Evolutionary conservation across 371 early-diverging fungal genomes (phyloP).

Genomic region (Actinomucor elegans): DNA sequence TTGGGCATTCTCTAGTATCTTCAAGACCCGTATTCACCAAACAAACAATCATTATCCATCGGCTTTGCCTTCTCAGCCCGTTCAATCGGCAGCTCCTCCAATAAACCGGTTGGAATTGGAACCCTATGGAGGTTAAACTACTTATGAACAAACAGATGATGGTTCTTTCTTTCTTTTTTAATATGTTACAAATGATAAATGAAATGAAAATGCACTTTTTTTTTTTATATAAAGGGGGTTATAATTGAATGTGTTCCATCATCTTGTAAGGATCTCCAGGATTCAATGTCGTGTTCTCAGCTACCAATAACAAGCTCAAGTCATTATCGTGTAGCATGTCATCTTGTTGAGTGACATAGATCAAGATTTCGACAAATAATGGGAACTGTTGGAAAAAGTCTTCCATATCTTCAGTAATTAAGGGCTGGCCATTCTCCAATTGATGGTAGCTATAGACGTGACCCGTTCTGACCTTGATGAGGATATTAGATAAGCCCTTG

Average conservation of each 20-base stretch:
- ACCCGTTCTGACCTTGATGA: slow-evolving; percentile 34
- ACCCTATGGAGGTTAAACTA: no score
- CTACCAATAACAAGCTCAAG: slow-evolving; percentile 21
- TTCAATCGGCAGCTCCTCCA: no score
- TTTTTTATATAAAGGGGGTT: no score
- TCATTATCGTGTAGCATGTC: slow-evolving; percentile 7
- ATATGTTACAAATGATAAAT: no score
- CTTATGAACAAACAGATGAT: no score
- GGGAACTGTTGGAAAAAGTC: slow-evolving; percentile 45
- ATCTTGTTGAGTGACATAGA: slow-evolving; percentile 23
- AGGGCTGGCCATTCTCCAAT: slow-evolving; percentile 36
- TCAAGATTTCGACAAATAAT: slow-evolving; percentile 35
- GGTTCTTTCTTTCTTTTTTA: no score
- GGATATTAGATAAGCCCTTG: slow-evolving; percentile 28
- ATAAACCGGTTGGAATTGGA: no score
- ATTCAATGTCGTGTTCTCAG: slow-evolving; percentile 34
- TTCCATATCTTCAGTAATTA: slow-evolving; percentile 42
- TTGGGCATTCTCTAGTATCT: background rate
- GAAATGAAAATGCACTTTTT: no score
- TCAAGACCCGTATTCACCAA: background rate
- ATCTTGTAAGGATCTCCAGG: slow-evolving; percentile 30
- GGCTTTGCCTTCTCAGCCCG: no score
- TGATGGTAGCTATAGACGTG: slow-evolving; percentile 38
- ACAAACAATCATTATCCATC: no score
- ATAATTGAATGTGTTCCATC: slow-evolving; percentile 30